Base-by-base conservation (phyloP, 495 filamentous ascomycete species). In the Opeltia flavorubescens region DNA sequence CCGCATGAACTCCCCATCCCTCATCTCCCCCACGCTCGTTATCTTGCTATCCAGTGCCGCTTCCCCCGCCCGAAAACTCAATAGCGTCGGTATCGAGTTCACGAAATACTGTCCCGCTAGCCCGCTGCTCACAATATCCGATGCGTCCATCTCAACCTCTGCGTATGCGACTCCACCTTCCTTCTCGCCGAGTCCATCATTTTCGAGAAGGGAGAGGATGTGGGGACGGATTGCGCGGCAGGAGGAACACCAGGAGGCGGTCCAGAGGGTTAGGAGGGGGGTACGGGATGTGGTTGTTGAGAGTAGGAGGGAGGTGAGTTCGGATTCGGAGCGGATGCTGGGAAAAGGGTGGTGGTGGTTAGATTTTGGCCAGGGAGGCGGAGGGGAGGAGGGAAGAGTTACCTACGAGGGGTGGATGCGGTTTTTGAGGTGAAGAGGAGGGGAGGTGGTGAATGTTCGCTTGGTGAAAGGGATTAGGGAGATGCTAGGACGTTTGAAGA, bases 251-350 rank as follows among this genome's bases (percentile, higher is more conserved):
- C 70, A 84, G 7, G 74, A 76, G 1, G 81, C 70, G 1, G 77
- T 82, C 81, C 81, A 86, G 12, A 84, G 62, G 1, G 81, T 84
- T 27, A 85, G 64, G 5, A 85, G 63, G 5, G 80, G 75, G n/a
- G 62, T 68, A 18, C 69, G 62, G 7, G 66, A 63, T n/a, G 72
- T 69, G 2, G 78, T 68, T 0, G 76, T 75, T 35, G 80, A 61
- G 35, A 78, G 66, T 17, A 72, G 69, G 48, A 81, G 71, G 30
- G 68, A 77, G 55, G 76, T 59, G 49, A 84, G 70, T 50, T 81
- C 76, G 44, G 74, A 64, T n/a, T 68, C 64, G 29, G 65, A 67
- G 33, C 80, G 77, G 47, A 82, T 65, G 4, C 54, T 56, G 24
- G 15, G 29, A 31, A 6, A 6, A 31, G 29, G 13, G 6, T 31